Conservation (phyloP, 179 eudicot species). For the Silene vulgaris region DNA sequence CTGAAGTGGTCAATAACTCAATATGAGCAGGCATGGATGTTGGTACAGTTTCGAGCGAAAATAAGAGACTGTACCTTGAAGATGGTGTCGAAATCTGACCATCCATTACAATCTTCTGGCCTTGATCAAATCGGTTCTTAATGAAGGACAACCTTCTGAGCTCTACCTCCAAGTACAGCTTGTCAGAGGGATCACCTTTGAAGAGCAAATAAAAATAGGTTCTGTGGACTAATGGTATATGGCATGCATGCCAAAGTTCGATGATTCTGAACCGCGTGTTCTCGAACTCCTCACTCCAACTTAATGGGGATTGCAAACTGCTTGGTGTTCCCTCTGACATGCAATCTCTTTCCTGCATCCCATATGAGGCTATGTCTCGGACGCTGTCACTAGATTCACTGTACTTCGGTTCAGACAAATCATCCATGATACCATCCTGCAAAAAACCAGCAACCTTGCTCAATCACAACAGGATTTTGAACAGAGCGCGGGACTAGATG, state of each 20-base stretch:
- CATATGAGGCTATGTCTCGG: conserved; percentile 25
- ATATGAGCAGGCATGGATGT: neutral
- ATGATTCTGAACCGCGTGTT: conserved; percentile 47
- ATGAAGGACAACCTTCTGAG: conserved; percentile 67
- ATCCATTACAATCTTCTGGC: conserved; percentile 48
- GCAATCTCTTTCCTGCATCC: conserved; percentile 28
- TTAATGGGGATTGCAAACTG: conserved; percentile 28
- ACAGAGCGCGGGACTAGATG: neutral
- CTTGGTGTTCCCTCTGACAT: conserved; percentile 28
- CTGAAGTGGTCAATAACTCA: no score
- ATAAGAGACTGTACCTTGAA: conserved; percentile 48
- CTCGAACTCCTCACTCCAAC: conserved; percentile 56
- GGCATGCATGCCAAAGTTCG: conserved; percentile 74
- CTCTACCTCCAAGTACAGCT: conserved; percentile 81
- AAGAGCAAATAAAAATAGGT: conserved; percentile 73
- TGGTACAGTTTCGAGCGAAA: neutral
- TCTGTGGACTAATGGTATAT: conserved; percentile 69
- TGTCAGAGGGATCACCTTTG: conserved; percentile 77
- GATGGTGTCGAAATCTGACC: conserved; percentile 57
- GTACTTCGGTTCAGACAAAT: conserved; percentile 31
- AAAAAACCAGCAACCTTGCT: conserved; percentile 16
- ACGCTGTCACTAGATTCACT: conserved; percentile 23
- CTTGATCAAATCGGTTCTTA: conserved; percentile 49
- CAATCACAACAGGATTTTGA: neutral
- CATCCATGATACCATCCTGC: conserved; percentile 20